Conservation (phyloP, 2,329 filamentous ascomycete genomes). For the Botryotinia narcissicola region DNA sequence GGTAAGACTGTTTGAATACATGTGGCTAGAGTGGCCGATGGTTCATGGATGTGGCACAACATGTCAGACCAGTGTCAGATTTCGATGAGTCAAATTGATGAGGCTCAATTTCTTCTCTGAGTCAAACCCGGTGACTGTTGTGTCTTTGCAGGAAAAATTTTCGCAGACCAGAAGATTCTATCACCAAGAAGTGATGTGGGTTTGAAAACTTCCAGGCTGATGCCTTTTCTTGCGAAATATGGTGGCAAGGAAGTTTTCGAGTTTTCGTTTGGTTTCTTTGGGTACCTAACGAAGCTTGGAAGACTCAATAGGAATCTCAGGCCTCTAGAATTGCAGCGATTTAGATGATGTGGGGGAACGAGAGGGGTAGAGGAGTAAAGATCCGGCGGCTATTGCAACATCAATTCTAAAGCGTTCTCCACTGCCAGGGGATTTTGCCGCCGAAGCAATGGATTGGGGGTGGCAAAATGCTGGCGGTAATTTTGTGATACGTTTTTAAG, state of each 20-base stretch:
- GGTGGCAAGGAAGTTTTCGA: not conserved
- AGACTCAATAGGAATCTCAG: not conserved
- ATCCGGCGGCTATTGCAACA: constrained; percentile 1
- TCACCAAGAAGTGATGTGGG: not conserved
- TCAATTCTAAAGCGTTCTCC: not conserved
- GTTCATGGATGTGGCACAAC: not conserved
- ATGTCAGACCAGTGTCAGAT: not conserved
- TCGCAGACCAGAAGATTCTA: not conserved
- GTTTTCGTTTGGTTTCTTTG: not conserved
- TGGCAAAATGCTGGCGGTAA: not conserved
- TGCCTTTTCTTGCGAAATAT: not conserved
- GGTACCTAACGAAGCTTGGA: not conserved
- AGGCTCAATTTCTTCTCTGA: not conserved
- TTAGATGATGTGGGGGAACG: not conserved
- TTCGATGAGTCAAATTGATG: not conserved
- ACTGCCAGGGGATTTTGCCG: not conserved
- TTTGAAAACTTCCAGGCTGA: not conserved
- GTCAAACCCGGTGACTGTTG: not conserved
- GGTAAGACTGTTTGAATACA: not conserved
- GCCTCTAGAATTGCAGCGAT: no score
- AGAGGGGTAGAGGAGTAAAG: not conserved
- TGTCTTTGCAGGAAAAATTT: not conserved
- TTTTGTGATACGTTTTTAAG: not conserved
- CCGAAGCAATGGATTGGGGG: not conserved
- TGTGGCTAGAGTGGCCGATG: not conserved